Evolutionary conservation across 768 basidiomycete species (phyloP), one percentile per base, ranked within the genome.

Genomic region (Porphyrellus cyaneotinctus): DNA sequence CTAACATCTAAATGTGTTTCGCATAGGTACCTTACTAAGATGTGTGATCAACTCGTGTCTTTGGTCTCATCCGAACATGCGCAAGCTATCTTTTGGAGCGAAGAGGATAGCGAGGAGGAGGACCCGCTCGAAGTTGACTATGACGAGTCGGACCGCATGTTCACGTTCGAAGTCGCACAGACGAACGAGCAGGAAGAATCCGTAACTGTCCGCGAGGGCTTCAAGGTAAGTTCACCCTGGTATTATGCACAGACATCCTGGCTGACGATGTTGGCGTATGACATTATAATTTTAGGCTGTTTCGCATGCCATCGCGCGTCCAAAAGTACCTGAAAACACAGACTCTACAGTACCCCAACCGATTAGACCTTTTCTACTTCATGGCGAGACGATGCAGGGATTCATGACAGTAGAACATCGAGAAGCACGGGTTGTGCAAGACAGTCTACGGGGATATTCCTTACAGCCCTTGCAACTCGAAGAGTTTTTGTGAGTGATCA

Each of bases 21-120:
- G 17, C 6, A 10, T 32, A 84, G 84, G 43, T 85, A 85, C 57
- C 75, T 85, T 13, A 81, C 74, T 2, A 82, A 82, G 65, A 72
- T 84, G 35, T 68, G 76, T 17, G 82, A 85, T 55, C 84, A 85
- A 62, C 61, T 79, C 2, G 60, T 77, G 1, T 77, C 76, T 24
- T 60, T 84, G 31, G 63, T 84, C 18, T 81, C 82, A 5, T 60
- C 75, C 0, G 73, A 76, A 14, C 77, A 84, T 42, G 70, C 77
- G 0, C 56, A 65, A 33, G 62, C 72, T 3, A 68, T 84, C 43
- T 61, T 81, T 4, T 83, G 76, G 76, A 66, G 59, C 13, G 69
- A 75, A 1, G 70, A 75, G 2, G 52, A 59, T 7, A 64, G 62
- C 0, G 63, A 73, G 5, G 68, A 72, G 0, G 48, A 62, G 15